Base-by-base conservation (phyloP, 2,329 filamentous ascomycete genomes). In the Tolypocladium guangdongense region DNA sequence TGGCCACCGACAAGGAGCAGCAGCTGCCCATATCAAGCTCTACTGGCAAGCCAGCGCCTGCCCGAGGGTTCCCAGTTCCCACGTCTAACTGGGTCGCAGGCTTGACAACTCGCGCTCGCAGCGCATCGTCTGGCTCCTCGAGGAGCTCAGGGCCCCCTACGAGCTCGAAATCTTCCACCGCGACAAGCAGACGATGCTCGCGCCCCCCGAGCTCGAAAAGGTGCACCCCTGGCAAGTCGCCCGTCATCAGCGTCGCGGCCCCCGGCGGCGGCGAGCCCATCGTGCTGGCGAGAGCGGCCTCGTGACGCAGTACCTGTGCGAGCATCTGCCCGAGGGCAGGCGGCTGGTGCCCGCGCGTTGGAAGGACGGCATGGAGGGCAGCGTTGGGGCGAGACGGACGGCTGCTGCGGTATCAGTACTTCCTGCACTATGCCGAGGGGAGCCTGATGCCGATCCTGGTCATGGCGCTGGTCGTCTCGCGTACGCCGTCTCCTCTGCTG, bases 151-250 rank as follows among this genome's bases (percentile, higher is more conserved):
- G 45, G 69, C 95, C 36, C 78, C 85, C 32, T 96, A 95, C 70
- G 82, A 91, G 57, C 72, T 96, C 54, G 82, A 92, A 63, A 78
- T 86, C 52, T 93, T 87, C 77, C 89, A 88, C 68, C 85, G 91
- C 52, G 66, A 75, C 58, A 72, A 70, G 53, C 63, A 73, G 54
- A 79, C 85, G 53, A 78, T 74, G 61, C 74, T 88, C n/a, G 91
- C 91, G 1, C 88, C 89, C 4, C 74, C 82, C 0, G 86, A 88
- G 62, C 78, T 96, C 47, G 84, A 87, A 63, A 77, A 88, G 58
- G 71, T 95, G 38, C 90, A 96, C 64, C 86, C 89, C 0, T 4
- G 92, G 92, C 57, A 96, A 96, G 68, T 90, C 89, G 1, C 92
- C 92, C 0, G 73, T 92, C 43, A 73, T 97, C 58, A 81, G 80